Percentiles rank a stretch among this genome's conserved stretches.
These are phyloP conservation scores for Tillandsia fasciculata DNA, from an alignment of 176 grass and related monocot genomes.

Conservation along the genomic window DNA sequence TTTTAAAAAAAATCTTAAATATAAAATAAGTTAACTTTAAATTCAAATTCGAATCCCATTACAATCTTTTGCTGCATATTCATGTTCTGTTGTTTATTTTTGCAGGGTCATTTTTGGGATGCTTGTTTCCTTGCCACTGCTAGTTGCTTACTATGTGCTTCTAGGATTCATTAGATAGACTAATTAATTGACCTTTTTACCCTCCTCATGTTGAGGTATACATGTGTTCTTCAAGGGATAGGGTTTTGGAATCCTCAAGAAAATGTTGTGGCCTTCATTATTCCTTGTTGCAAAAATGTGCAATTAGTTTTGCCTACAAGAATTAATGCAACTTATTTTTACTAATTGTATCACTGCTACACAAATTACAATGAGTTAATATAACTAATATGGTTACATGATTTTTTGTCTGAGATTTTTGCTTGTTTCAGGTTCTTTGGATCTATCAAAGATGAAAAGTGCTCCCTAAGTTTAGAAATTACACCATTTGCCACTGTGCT, in stretches of 20 bases:
- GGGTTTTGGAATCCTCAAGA: constrained; percentile 8
- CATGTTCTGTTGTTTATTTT: constrained; percentile 25
- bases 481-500: too few species aligned
- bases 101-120: constrained; percentile 92
- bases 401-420: too few species aligned
- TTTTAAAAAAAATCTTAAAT: constrained; percentile 13
- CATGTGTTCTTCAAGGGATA: too few species aligned
- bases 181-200: too few species aligned
- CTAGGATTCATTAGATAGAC: constrained; percentile 55
- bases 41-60: neutral
- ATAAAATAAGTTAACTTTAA: constrained; percentile 4
- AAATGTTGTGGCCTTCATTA: constrained; percentile 4
- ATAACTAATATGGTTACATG: too few species aligned
- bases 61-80: constrained; percentile 13
- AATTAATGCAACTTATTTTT: too few species aligned
- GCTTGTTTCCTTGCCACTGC: constrained; percentile 67
- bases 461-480: too few species aligned
- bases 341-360: too few species aligned
- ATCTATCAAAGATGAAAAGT: too few species aligned
- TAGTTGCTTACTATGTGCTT: constrained; percentile 65
- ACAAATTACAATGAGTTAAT: too few species aligned
- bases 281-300: constrained; percentile 31
- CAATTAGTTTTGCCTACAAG: constrained; percentile 26
- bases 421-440: too few species aligned
- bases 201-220: too few species aligned